phyloP scores from a whole-genome alignment of 139 green algal species.

The Nannochloris sp. region DNA sequence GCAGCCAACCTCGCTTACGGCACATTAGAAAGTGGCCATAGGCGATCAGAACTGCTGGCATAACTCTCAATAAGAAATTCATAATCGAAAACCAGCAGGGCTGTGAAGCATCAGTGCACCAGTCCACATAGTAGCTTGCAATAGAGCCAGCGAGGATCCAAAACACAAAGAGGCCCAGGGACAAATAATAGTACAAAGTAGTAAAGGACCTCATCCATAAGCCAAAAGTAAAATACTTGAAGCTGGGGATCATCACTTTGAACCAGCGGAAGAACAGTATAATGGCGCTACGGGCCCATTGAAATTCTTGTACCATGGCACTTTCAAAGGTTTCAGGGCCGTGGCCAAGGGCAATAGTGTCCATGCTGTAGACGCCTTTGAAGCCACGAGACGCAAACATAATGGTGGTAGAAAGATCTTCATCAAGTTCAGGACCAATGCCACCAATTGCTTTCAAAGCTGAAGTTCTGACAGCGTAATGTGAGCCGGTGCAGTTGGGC shows the following conservation, averaged over 20 bases:
- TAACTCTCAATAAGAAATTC: not conserved
- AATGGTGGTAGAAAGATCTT: not conserved
- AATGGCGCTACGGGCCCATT: not conserved
- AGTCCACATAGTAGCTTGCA: not conserved
- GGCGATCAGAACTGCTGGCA: not conserved
- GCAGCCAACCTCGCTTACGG: not conserved
- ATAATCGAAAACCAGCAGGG: not conserved
- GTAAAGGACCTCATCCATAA: not conserved
- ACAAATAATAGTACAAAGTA: not conserved
- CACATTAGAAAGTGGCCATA: not conserved
- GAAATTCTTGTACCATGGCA: not conserved
- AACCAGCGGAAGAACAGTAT: not conserved
- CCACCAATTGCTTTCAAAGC: not conserved
- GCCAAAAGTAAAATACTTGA: not conserved
- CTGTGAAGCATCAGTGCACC: not conserved
- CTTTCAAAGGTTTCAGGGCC: not conserved
- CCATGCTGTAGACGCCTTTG: not conserved
- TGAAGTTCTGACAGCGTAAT: not conserved
- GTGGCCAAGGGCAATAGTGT: not conserved
- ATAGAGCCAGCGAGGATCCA: not conserved
- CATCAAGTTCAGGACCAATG: not conserved
- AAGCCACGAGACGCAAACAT: not conserved
- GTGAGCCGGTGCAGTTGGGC: not conserved
- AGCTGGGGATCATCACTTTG: not conserved
- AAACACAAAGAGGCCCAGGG: not conserved